Conservation (phyloP, 176 grass and related monocot species). For the Bonia amplexicaulis region DNA sequence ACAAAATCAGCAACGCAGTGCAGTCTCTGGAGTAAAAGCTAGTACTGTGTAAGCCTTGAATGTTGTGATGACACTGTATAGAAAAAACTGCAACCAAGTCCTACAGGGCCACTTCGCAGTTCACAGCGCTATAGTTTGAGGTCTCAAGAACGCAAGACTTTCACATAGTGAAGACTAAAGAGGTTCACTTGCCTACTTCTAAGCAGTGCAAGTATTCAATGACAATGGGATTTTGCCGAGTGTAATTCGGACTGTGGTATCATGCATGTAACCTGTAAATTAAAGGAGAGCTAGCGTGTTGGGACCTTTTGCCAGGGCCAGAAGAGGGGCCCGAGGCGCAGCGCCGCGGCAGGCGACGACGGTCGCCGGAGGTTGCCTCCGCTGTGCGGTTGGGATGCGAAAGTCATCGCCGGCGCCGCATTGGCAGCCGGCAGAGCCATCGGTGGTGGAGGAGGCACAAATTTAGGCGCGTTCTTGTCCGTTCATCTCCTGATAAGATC, state of each 20-base stretch:
- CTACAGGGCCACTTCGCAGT: background rate
- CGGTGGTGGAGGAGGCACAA: background rate
- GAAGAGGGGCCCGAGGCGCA: slow-evolving; percentile 71
- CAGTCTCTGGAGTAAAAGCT: background rate
- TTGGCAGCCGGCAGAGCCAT: slow-evolving; percentile 26
- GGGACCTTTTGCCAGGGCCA: slow-evolving; percentile 92
- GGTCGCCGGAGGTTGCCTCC: slow-evolving; percentile 2
- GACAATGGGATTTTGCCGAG: background rate
- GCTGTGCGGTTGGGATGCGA: background rate
- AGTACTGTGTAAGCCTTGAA: background rate
- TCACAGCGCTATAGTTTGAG: background rate
- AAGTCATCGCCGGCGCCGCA: slow-evolving; percentile 2
- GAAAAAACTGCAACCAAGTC: background rate
- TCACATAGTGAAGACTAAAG: background rate
- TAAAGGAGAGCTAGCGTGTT: background rate
- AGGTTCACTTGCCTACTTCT: background rate
- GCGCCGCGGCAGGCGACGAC: slow-evolving; percentile 15
- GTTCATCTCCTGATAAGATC: slow-evolving; percentile 32
- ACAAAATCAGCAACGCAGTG: background rate
- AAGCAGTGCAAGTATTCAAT: background rate
- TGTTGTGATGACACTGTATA: background rate
- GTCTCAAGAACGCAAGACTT: background rate
- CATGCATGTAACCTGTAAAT: background rate
- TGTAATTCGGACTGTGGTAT: background rate
- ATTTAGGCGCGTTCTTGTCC: slow-evolving; percentile 12